Conservation (phyloP, 495 filamentous ascomycete species). For the Sporormia fimetaria region DNA sequence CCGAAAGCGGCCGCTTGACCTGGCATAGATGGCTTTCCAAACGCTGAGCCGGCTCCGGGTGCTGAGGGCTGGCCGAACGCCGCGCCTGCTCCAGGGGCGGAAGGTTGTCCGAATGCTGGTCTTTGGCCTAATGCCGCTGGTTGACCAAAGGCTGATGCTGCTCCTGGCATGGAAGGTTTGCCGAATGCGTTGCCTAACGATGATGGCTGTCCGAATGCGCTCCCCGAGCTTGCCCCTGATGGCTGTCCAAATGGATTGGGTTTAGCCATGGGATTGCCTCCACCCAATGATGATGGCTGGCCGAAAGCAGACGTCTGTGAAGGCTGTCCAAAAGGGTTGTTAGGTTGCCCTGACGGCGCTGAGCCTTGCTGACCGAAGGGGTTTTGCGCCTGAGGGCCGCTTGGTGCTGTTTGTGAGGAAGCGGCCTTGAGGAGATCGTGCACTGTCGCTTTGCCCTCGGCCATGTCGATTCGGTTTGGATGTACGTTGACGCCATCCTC, state of each 20-base stretch:
- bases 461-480: conserved; percentile 68
- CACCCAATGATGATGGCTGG: too few relatives aligned
- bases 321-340: conserved; percentile 10
- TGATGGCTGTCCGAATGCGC: conserved; percentile 24
- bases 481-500: conserved; percentile 57
- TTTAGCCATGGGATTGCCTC: conserved; percentile 4
- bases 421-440: neutral
- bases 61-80: conserved; percentile 23
- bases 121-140: conserved; percentile 5
- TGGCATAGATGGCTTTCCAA: conserved; percentile 22
- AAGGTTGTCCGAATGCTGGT: conserved; percentile 21
- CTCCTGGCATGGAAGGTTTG: conserved; percentile 12
- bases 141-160: conserved; percentile 17
- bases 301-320: conserved; percentile 8
- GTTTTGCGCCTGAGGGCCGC: too few relatives aligned
- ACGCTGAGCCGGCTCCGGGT: conserved; percentile 11
- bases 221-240: conserved; percentile 1
- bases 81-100: conserved; percentile 8
- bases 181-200: conserved; percentile 15
- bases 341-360: neutral
- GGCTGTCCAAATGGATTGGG: conserved; percentile 16
- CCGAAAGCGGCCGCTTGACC: conserved; percentile 11
- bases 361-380: conserved; percentile 26
- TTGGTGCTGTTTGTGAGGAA: conserved; percentile 13
- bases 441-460: conserved; percentile 17